Percentiles rank a stretch among this genome's conserved stretches.
Evolutionary conservation across 1,284 basidiomycete species (phyloP).

Genomic region (Stereum hirsutum): DNA sequence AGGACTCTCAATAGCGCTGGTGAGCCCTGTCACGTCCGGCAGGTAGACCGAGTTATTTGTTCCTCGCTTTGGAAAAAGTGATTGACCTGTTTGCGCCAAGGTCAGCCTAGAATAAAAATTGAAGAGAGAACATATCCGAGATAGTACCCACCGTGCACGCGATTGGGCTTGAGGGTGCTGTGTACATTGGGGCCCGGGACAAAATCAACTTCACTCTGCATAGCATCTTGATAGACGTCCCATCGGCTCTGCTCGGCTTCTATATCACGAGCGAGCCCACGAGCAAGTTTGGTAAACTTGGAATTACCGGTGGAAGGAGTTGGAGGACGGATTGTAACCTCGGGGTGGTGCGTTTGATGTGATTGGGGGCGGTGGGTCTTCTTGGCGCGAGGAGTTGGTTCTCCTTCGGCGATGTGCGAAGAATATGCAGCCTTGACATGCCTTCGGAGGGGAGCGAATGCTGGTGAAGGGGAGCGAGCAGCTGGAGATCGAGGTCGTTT

Average conservation of each 20-base stretch:
- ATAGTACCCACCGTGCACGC: too few species aligned
- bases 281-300: conserved; percentile 49
- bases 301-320: conserved; percentile 44
- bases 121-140: too few species aligned
- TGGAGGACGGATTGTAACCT: conserved; percentile 44
- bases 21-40: conserved; percentile 74
- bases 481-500: conserved; percentile 44
- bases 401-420: conserved; percentile 4
- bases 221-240: conserved; percentile 5
- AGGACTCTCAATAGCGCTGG: conserved; percentile 64
- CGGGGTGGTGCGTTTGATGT: conserved; percentile 28
- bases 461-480: conserved; percentile 8
- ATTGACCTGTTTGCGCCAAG: not conserved
- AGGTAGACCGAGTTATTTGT: conserved; percentile 33
- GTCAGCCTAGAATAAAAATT: not conserved
- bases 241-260: conserved; percentile 28
- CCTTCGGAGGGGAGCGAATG: conserved; percentile 1
- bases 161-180: conserved; percentile 10
- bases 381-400: conserved; percentile 11
- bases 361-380: conserved; percentile 10
- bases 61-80: too few species aligned
- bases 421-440: too few species aligned
- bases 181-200: too few species aligned
- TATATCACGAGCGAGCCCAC: conserved; percentile 44
- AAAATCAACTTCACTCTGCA: not conserved